Evolutionary conservation across 805 yeast genomes (phyloP), one percentile per base, ranked within the genome.

Genomic region (Scheffersomyces coipomensis): DNA sequence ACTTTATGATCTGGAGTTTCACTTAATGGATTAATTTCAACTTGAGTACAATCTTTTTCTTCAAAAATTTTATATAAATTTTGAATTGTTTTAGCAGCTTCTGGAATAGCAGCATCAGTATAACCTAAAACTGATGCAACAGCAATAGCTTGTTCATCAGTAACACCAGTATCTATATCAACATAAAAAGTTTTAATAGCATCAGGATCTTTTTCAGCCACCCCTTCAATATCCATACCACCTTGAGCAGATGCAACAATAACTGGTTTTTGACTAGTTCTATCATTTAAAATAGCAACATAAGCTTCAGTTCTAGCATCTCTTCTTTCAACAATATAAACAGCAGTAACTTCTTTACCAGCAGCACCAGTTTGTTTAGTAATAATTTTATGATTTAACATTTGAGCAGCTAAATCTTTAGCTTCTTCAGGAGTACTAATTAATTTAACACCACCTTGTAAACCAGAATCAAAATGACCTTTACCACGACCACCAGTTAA

Each of bases 221-320:
- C 98, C 65, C 96, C 96, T 77, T 93, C 99, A 60, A 93, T 93
- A 73, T 93, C 97, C 96, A 93, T 90, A 76, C 99, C 99, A 75
- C 99, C 99, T 73, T 93, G 93, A 48, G 95, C 75, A 24, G 97
- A 89, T 36, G 97, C 97, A 49, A 93, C 96, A 60, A 93, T 86
- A 71, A 93, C 76, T 44, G 98, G 96, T 52, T 79, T 74, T 71
- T 90, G 95, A 51, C 84, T 78, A 53, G 82, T 78, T 75, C 99
- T 88, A 77, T 93, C 98, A 85, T 90, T 79, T 53, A 93, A 77
- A 53, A 93, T 88, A 47, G 97, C 95, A 52, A 93, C 70, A 72
- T 93, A 93, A 42, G 97, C 95, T 75, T 93, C 99, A 54, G 95
- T 89, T 56, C 83, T 76, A 44, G 93, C 96, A 60, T 86, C 85